Percentiles rank a stretch among this genome's conserved stretches.
These are phyloP conservation scores for Rhododendron molle DNA, from an alignment of 148 eudicot species.

Conservation along the genomic window DNA sequence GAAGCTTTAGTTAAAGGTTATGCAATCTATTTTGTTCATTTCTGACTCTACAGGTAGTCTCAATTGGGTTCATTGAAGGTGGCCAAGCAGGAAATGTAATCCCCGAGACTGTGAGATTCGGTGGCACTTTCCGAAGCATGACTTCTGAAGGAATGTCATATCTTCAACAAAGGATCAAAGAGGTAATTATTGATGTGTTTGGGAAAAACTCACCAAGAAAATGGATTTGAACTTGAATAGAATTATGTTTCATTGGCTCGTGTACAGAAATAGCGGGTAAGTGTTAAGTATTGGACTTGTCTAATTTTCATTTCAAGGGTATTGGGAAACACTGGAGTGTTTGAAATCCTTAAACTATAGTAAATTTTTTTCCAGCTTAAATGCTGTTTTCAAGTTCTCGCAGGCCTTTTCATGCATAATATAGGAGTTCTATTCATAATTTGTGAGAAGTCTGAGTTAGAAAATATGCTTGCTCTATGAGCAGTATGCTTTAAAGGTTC, in stretches of 20 bases:
- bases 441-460: background rate
- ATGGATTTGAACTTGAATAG: background rate
- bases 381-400: background rate
- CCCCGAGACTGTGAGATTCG: conserved; percentile 29
- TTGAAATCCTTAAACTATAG: background rate
- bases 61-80: conserved; percentile 24
- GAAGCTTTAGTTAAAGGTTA: background rate
- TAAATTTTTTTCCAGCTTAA: background rate
- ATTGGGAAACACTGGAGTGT: background rate
- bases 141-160: conserved; percentile 25
- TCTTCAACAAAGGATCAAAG: conserved; percentile 25
- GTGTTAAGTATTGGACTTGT: background rate
- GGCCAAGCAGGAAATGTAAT: conserved; percentile 21
- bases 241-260: background rate
- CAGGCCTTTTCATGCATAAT: background rate
- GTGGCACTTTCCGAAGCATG: conserved; percentile 30
- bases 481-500: background rate
- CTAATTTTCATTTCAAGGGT: background rate
- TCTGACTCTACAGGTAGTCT: conserved; percentile 16
- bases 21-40: background rate
- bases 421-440: background rate
- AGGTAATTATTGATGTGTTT: conserved; percentile 11
- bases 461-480: background rate
- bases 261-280: background rate
- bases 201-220: background rate